A percentile compares a stretch with the other conserved stretches of the same genome.
Evolutionary conservation across 805 yeast genomes (phyloP).

Genomic region (Wickerhamiella galacta): DNA sequence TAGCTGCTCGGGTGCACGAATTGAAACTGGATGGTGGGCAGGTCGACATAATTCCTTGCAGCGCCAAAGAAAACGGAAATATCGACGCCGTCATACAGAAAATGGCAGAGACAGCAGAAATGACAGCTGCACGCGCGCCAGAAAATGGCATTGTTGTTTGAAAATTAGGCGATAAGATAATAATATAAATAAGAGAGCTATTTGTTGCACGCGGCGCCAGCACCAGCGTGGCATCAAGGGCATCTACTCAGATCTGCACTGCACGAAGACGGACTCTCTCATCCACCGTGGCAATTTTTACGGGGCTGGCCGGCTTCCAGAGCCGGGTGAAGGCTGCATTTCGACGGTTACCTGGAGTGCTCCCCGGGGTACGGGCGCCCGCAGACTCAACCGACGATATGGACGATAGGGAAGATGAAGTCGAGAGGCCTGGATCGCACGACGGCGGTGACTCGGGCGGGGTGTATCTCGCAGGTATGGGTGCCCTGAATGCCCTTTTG

Average conservation of each 20-base stretch:
- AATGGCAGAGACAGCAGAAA: slow-evolving; percentile 38
- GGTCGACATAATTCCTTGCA: slow-evolving; percentile 72
- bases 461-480: background rate
- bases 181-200: too few species aligned
- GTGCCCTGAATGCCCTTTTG: background rate
- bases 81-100: slow-evolving; percentile 48
- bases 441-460: slow-evolving; percentile 3
- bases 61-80: slow-evolving; percentile 61
- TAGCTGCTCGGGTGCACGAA: slow-evolving; percentile 23
- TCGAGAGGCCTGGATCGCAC: slow-evolving; percentile 12
- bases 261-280: too few species aligned
- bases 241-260: too few species aligned
- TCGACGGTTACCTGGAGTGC: too few species aligned
- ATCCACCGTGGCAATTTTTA: too few species aligned
- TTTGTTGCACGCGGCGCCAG: too few species aligned
- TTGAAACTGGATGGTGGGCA: slow-evolving; percentile 12
- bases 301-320: too few species aligned
- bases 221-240: too few species aligned
- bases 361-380: background rate
- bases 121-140: too few species aligned
- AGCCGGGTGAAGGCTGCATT: too few species aligned
- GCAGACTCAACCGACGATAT: slow-evolving; percentile 1
- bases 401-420: slow-evolving; percentile 11
- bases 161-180: too few species aligned
- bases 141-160: too few species aligned